A percentile compares a stretch with the other conserved stretches of the same genome.
Evolutionary conservation across 208 protist genomes (phyloP).

Genomic region (Balamuthia mandrillaris): DNA sequence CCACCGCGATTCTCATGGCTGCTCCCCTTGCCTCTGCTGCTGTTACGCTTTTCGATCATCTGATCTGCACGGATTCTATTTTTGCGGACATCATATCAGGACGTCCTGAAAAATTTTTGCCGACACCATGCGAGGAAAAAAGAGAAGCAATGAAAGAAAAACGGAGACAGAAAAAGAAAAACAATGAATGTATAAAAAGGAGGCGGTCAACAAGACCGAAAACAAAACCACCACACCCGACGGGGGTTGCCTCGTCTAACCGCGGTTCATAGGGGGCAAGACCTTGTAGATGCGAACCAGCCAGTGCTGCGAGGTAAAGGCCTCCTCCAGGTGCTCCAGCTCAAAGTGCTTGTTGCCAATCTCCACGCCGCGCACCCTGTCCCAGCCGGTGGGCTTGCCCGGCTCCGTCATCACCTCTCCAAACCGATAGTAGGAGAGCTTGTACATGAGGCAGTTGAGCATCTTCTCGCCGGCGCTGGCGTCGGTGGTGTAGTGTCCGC

Average conservation of each 20-base stretch:
- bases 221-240: too few species aligned
- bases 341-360: constrained; percentile 82
- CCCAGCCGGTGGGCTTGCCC: constrained; percentile 63
- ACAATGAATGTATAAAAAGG: too few species aligned
- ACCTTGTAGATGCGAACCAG: constrained; percentile 96
- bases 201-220: too few species aligned
- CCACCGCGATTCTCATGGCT: too few species aligned
- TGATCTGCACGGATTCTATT: too few species aligned
- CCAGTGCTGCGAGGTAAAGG: constrained; percentile 90
- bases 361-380: constrained; percentile 70
- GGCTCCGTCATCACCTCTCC: constrained; percentile 78
- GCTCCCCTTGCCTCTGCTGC: too few species aligned
- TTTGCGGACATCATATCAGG: too few species aligned
- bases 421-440: constrained; percentile 87
- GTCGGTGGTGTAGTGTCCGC: constrained; percentile 57
- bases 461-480: constrained; percentile 61
- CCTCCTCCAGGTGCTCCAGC: constrained; percentile 70
- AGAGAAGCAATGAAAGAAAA: too few species aligned
- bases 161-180: too few species aligned
- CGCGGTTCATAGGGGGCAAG: constrained; percentile 73
- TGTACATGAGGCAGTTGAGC: constrained; percentile 88
- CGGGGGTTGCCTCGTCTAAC: constrained; percentile 10
- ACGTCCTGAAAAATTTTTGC: too few species aligned
- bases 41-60: too few species aligned
- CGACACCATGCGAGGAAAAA: too few species aligned